Percentiles rank a stretch among this genome's conserved stretches.
phyloP scores from a whole-genome alignment of 2,329 filamentous ascomycete genomes.

The Fusarium dlaminii region DNA sequence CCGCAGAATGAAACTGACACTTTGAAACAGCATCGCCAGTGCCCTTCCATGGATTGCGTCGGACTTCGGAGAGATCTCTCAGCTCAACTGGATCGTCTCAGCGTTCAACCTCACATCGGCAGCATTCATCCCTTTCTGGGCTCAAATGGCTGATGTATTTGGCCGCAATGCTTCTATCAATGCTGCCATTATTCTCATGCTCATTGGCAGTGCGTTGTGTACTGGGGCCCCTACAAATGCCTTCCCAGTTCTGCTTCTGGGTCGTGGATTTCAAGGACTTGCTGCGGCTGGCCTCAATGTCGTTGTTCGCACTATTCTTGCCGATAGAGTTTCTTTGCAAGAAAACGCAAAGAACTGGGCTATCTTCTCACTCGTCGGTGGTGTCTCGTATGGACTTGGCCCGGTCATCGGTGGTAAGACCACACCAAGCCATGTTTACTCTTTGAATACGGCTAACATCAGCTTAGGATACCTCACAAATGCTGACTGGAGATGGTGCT shows the following conservation, averaged over 20 bases:
- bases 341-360: constrained; percentile 72
- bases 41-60: constrained; percentile 65
- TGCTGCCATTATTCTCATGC: constrained; percentile 63
- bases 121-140: constrained; percentile 73
- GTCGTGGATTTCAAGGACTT: constrained; percentile 70
- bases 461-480: constrained; percentile 58
- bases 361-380: constrained; percentile 67
- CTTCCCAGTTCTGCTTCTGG: constrained; percentile 69
- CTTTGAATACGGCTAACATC: constrained; percentile 2
- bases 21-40: constrained; percentile 45
- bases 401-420: constrained; percentile 65
- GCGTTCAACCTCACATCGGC: constrained; percentile 74
- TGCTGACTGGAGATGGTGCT: constrained; percentile 72
- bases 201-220: constrained; percentile 70
- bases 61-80: constrained; percentile 67
- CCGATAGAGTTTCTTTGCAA: constrained; percentile 69
- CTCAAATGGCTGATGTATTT: constrained; percentile 71
- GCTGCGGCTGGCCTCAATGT: constrained; percentile 70
- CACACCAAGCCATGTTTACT: too few species aligned
- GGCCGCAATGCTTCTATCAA: constrained; percentile 69
- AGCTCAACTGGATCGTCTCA: constrained; percentile 76
- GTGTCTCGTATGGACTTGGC: constrained; percentile 67
- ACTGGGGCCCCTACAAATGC: constrained; percentile 62
- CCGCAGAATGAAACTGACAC: background rate
- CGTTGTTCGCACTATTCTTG: constrained; percentile 68